Base-by-base conservation (phyloP, 2,329 filamentous ascomycete species). In the Penicillium sp. region DNA sequence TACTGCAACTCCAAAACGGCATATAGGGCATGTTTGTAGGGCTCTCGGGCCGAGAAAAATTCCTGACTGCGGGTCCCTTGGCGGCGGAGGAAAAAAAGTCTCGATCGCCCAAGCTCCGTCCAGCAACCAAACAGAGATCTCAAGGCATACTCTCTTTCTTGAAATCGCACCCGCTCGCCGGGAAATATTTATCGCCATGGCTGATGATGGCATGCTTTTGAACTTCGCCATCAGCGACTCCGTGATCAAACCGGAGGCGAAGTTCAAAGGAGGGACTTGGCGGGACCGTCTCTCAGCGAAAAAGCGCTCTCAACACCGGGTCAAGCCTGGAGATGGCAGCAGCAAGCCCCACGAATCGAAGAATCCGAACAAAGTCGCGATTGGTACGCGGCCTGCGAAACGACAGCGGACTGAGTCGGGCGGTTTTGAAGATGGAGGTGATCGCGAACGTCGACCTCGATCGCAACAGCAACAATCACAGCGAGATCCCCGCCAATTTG, bases 191-290 rank as follows among this genome's bases (percentile, higher is more conserved):
- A 49, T 64, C 59, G 69, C 54, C 63, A 97, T 98, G 93, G 91
- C 91, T 55, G 93, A 98, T 81, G 91, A 96, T 87, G 93, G 93
- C 68, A 90, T 99, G 87, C 85, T 97, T 59, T 82, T 98, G 74
- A 98, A 98, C 71, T 97, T 98, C 75, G 88, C 92, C 70, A 81
- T 97, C 59, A 85, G 86, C 30, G 87, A 91, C 62, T 84, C 81
- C 19, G 84, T 89, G 13, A 75, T 91, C 57, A 84, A 88, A 62
- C 82, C 84, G 6, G 82, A 83, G 68, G 79, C 82, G 3, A 84
- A 81, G 57, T 91, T 96, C 77, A 95, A 90, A 75, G 95, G 95
- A 68, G 95, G 95, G n/a, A 86, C 87, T 70, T 99, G 95, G 95
- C 90, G 91, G 73, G 93, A 97, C 74, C 86, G 95, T 64, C 84